Evolutionary conservation across 371 early-diverging fungal species (phyloP).

Genomic region (Smittium mucronatum): DNA sequence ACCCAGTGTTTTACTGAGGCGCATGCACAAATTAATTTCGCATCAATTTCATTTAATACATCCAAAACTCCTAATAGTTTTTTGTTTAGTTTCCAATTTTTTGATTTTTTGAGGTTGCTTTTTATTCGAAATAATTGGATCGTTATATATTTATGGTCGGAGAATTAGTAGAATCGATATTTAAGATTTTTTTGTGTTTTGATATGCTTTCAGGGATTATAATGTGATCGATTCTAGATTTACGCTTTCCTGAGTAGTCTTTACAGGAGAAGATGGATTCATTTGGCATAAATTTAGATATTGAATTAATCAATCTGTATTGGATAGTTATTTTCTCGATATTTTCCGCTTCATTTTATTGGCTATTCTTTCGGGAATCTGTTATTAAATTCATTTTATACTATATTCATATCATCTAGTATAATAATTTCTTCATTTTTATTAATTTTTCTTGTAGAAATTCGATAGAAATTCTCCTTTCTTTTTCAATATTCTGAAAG

Average conservation of each 20-base stretch:
- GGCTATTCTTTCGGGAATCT: not conserved
- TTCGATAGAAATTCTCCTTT: not conserved
- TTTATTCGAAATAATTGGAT: not conserved
- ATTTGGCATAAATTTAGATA: not conserved
- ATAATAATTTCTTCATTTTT: not conserved
- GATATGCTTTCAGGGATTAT: not conserved
- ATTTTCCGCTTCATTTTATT: not conserved
- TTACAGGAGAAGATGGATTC: not conserved
- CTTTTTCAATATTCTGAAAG: not conserved
- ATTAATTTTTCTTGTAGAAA: not conserved
- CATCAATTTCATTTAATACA: not conserved
- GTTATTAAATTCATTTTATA: not conserved
- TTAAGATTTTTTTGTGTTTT: not conserved
- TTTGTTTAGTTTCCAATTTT: not conserved
- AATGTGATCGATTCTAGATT: not conserved
- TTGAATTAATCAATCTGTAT: not conserved
- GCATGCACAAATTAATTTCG: not conserved
- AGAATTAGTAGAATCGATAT: not conserved
- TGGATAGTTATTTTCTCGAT: not conserved
- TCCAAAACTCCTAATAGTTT: not conserved
- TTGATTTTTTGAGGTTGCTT: not conserved
- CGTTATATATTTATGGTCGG: not conserved
- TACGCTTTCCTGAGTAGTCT: not conserved
- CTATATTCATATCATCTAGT: not conserved
- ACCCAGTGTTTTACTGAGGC: not conserved